Percentiles rank a stretch among this genome's conserved stretches.
phyloP scores from a whole-genome alignment of 164 flowering plant species.

The Cinnamomum micranthum region DNA sequence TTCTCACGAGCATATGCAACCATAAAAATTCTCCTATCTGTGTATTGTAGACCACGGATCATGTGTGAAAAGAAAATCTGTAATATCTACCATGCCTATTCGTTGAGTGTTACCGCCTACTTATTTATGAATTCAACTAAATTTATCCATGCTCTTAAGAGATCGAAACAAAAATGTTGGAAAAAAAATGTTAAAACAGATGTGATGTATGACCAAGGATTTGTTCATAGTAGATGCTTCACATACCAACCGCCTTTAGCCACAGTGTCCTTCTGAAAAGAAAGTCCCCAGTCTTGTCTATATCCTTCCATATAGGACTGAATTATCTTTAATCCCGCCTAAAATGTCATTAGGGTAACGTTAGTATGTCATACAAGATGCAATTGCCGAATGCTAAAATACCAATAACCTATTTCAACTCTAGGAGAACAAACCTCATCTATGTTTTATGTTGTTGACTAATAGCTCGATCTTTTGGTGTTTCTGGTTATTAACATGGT shows the following conservation, averaged over 20 bases:
- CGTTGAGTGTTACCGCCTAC: not conserved
- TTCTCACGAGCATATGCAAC: not conserved
- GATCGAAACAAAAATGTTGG: not conserved
- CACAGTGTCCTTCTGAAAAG: slow-evolving; percentile 72
- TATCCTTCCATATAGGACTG: slow-evolving; percentile 89
- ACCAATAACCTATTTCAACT: not conserved
- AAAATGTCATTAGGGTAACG: slow-evolving; percentile 8
- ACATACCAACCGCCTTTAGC: slow-evolving; percentile 88
- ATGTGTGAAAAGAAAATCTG: not conserved
- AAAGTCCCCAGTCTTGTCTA: slow-evolving; percentile 92
- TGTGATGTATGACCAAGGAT: not conserved
- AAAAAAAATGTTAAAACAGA: not conserved
- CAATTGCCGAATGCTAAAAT: not conserved
- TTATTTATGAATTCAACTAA: not conserved
- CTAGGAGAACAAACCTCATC: not conserved
- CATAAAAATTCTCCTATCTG: not conserved
- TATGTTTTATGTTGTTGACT: too few relatives aligned
- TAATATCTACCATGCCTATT: not conserved
- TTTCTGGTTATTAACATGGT: too few relatives aligned
- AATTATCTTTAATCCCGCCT: slow-evolving; percentile 91
- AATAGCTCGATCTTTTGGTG: too few relatives aligned
- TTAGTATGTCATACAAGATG: not conserved
- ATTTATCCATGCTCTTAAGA: not conserved
- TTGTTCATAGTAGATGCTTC: slow-evolving; percentile 5
- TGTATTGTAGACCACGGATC: not conserved